These are phyloP conservation scores for Trichoderma harzianum DNA, from an alignment of 2,329 filamentous ascomycete species.

Conservation along the genomic window DNA sequence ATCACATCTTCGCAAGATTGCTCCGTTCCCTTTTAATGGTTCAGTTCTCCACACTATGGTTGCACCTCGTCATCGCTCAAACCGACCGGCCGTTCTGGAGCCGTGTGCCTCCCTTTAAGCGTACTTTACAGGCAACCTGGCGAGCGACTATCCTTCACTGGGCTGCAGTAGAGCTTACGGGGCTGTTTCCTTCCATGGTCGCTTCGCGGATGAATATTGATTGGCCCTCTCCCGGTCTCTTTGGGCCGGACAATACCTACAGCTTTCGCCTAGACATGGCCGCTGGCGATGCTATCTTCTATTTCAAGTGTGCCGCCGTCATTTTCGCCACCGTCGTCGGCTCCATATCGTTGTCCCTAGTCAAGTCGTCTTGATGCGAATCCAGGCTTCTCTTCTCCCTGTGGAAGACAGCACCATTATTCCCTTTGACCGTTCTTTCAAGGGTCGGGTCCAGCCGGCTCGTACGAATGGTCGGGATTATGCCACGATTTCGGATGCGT, in stretches of 20 bases:
- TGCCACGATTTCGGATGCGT: not conserved
- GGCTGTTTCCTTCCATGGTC: not conserved
- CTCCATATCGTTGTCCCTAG: not conserved
- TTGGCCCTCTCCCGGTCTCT: not conserved
- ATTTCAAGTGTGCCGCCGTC: not conserved
- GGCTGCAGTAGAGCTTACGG: not conserved
- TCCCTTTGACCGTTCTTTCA: not conserved
- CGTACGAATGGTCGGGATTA: not conserved
- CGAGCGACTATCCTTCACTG: not conserved
- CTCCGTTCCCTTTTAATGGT: not conserved
- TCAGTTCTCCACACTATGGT: not conserved
- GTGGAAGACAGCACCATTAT: not conserved
- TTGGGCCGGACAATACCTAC: not conserved
- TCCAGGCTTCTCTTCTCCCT: not conserved
- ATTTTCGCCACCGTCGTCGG: not conserved
- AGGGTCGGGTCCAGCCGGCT: not conserved
- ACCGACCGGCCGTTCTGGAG: not conserved
- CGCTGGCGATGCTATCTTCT: not conserved
- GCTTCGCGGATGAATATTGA: not conserved
- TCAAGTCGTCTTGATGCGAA: not conserved
- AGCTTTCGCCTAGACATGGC: not conserved
- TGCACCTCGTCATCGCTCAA: not conserved
- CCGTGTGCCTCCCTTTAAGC: not conserved
- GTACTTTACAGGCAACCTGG: not conserved
- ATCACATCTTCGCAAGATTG: not conserved